Evolutionary conservation across 108 stramenopile species (phyloP).

Genomic region (Seminavis robusta): DNA sequence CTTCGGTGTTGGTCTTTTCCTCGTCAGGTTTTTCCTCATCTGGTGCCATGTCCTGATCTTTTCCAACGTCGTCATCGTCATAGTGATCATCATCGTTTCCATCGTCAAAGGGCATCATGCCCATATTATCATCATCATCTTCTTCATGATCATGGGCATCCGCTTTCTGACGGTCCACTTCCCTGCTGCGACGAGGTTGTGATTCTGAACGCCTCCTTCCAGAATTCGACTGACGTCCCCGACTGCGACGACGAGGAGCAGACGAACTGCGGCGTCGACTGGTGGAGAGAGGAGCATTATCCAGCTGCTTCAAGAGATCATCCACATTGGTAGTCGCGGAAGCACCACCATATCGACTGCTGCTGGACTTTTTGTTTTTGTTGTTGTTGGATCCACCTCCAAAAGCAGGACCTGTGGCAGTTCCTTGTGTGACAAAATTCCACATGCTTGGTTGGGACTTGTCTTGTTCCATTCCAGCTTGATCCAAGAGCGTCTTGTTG

Average conservation of each 20-base stretch:
- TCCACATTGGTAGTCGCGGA: conserved; percentile 28
- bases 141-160: conserved; percentile 13
- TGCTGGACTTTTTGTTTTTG: too few relatives aligned
- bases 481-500: conserved; percentile 23
- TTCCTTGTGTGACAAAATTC: conserved; percentile 70
- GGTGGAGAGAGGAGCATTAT: conserved; percentile 21
- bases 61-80: conserved; percentile 10
- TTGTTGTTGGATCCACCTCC: too few relatives aligned
- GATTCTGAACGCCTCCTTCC: background rate
- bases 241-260: conserved; percentile 1
- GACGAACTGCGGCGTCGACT: conserved; percentile 5
- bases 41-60: background rate
- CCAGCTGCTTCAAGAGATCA: conserved; percentile 50
- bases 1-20: conserved; percentile 3
- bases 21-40: background rate
- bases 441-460: conserved; percentile 53
- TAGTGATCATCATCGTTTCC: conserved; percentile 10
- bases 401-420: conserved; percentile 4
- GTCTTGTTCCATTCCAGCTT: background rate
- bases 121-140: conserved; percentile 33
- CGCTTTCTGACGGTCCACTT: conserved; percentile 8
- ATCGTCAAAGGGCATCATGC: conserved; percentile 8
- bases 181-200: background rate
- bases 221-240: background rate
- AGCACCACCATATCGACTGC: too few relatives aligned